These are phyloP conservation scores for Globisporangium camurandrum DNA, from an alignment of 352 stramenopile species.

Conservation along the genomic window DNA sequence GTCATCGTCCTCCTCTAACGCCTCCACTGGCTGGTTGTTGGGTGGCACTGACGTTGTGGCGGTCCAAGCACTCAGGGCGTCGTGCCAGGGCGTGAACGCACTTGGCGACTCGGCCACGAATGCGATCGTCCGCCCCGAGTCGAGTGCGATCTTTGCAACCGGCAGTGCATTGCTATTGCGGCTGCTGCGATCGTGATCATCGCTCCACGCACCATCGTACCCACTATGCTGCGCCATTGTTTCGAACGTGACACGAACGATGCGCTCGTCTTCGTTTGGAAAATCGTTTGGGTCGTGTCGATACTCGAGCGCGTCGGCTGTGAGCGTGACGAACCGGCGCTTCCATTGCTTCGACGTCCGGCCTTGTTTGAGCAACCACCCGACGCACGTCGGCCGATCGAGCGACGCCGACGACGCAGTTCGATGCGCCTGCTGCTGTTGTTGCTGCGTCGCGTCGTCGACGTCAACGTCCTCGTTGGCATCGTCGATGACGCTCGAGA, in stretches of 20 bases:
- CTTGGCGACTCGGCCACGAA: slow-evolving; percentile 22
- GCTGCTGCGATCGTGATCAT: slow-evolving; percentile 50
- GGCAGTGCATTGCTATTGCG: slow-evolving; percentile 38
- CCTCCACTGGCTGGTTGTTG: too few relatives aligned
- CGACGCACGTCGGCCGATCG: slow-evolving; percentile 17
- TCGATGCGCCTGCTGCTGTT: neutral
- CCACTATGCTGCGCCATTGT: slow-evolving; percentile 10
- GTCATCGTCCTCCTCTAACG: neutral
- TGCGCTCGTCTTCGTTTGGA: slow-evolving; percentile 33
- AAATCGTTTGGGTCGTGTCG: slow-evolving; percentile 42
- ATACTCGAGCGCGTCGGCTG: slow-evolving; percentile 52
- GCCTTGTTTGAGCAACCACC: slow-evolving; percentile 57
- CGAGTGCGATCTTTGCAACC: slow-evolving; percentile 22
- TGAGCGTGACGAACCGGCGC: slow-evolving; percentile 52
- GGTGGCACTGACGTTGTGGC: too few relatives aligned
- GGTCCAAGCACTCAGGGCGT: neutral
- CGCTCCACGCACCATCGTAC: slow-evolving; percentile 12
- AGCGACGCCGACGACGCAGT: neutral
- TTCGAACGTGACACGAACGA: slow-evolving; percentile 44
- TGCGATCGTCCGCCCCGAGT: too few relatives aligned
- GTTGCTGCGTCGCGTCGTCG: neutral
- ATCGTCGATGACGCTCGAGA: neutral
- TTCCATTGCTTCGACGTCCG: slow-evolving; percentile 41
- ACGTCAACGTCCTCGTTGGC: too few relatives aligned
- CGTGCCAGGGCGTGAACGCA: slow-evolving; percentile 49